These are phyloP conservation scores for Pichia occidentalis DNA, from an alignment of 805 yeast species.

Conservation along the genomic window DNA sequence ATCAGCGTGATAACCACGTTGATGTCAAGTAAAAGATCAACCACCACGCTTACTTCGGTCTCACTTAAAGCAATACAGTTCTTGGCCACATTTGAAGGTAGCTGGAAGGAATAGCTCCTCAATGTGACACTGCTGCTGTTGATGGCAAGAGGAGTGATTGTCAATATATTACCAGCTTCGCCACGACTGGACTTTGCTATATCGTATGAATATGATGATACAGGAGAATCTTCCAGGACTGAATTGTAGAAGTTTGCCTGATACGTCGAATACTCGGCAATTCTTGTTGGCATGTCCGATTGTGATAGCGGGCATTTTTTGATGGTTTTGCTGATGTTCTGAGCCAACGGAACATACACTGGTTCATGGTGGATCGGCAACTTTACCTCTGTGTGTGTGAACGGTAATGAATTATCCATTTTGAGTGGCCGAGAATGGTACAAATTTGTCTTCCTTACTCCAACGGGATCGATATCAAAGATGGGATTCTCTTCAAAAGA, in stretches of 20 bases:
- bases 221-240: background rate
- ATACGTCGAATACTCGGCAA: background rate
- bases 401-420: too few species aligned
- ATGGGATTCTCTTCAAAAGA: too few species aligned
- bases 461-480: too few species aligned
- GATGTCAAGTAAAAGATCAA: constrained; percentile 48
- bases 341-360: constrained; percentile 3
- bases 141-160: too few species aligned
- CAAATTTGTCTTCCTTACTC: too few species aligned
- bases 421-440: too few species aligned
- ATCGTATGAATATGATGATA: too few species aligned
- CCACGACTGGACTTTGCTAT: too few species aligned
- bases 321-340: constrained; percentile 8
- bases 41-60: constrained; percentile 29
- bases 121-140: too few species aligned
- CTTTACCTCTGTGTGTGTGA: constrained; percentile 2
- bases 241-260: constrained; percentile 4
- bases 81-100: constrained; percentile 33
- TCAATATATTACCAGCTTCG: too few species aligned
- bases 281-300: constrained; percentile 1
- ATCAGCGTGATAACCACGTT: constrained; percentile 47
- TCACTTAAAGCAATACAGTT: constrained; percentile 35
- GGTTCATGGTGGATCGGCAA: too few species aligned
- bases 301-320: constrained; percentile 4
- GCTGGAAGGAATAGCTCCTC: constrained; percentile 20